phyloP scores from a whole-genome alignment of 192 early-diverging fungal species.

The Coemansia sp. region DNA sequence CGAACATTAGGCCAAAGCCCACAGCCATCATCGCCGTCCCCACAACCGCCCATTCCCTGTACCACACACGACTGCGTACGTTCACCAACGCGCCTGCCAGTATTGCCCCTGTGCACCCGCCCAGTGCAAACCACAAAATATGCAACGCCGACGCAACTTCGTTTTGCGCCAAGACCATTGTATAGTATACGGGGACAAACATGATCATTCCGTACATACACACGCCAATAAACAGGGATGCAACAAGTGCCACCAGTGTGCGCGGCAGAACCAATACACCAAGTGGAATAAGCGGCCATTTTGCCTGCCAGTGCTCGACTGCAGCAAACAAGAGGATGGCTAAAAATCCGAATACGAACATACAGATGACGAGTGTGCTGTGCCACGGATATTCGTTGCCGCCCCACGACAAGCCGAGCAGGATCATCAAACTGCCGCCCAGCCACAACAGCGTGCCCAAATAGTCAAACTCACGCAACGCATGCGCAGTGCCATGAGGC shows the following conservation, averaged over 20 bases:
- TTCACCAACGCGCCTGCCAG: slow-evolving; percentile 29
- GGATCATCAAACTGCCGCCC: slow-evolving; percentile 54
- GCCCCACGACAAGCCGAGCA: slow-evolving; percentile 60
- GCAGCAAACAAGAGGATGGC: slow-evolving; percentile 50
- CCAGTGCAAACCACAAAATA: slow-evolving; percentile 41
- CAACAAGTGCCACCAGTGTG: slow-evolving; percentile 25
- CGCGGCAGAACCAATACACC: slow-evolving; percentile 31
- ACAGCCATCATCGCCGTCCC: slow-evolving; percentile 44
- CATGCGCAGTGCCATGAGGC: slow-evolving; percentile 25
- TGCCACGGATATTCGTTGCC: slow-evolving; percentile 62
- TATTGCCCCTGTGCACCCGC: slow-evolving; percentile 26
- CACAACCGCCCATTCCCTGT: slow-evolving; percentile 37
- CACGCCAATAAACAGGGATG: slow-evolving; percentile 44
- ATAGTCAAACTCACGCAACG: slow-evolving; percentile 60
- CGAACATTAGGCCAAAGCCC: slow-evolving; percentile 49
- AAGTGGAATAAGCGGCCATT: slow-evolving; percentile 66
- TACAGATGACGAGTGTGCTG: slow-evolving; percentile 48
- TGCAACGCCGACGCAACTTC: slow-evolving; percentile 23
- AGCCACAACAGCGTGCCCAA: slow-evolving; percentile 56
- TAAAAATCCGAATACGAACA: slow-evolving; percentile 50
- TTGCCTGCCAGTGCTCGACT: slow-evolving; percentile 60
- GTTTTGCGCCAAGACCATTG: slow-evolving; percentile 27
- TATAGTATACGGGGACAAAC: slow-evolving; percentile 54
- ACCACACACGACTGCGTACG: slow-evolving; percentile 28
- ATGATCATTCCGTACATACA: slow-evolving; percentile 54